Evolutionary conservation across 768 basidiomycete species (phyloP).

Genomic region (Kwoniella dejecticola): DNA sequence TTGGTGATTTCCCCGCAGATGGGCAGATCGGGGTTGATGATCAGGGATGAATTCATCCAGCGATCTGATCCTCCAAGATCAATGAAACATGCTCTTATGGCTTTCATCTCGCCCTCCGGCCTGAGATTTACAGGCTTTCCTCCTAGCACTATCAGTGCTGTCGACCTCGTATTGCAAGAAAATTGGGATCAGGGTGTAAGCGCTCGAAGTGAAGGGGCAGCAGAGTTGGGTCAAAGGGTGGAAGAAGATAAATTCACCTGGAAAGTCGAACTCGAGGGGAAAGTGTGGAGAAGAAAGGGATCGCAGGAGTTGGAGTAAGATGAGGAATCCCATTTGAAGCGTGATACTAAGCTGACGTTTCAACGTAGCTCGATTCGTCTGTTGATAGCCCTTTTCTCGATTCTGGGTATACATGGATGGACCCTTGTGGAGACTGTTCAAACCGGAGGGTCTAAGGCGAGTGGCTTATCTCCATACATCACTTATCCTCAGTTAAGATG

Average conservation of each 20-base stretch:
- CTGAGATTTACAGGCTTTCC: constrained; percentile 42
- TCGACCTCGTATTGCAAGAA: constrained; percentile 25
- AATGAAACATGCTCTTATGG: constrained; percentile 33
- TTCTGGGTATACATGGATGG: constrained; percentile 43
- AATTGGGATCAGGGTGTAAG: constrained; percentile 28
- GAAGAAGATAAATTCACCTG: constrained; percentile 25
- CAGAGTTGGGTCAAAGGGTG: constrained; percentile 4
- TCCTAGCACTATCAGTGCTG: constrained; percentile 19
- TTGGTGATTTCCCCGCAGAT: constrained; percentile 41
- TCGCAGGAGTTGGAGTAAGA: constrained; percentile 45
- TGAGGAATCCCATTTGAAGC: background rate
- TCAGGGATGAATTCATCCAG: constrained; percentile 41
- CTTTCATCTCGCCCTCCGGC: constrained; percentile 15
- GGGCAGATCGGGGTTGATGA: constrained; percentile 25
- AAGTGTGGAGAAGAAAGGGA: constrained; percentile 43
- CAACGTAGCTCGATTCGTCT: constrained; percentile 37
- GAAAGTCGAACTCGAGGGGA: constrained; percentile 36
- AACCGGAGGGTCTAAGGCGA: constrained; percentile 36
- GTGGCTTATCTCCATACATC: constrained; percentile 1
- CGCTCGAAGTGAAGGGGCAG: constrained; percentile 20
- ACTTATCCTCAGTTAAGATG: background rate
- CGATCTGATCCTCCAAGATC: constrained; percentile 1
- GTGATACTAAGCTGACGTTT: background rate
- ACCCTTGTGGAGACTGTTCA: constrained; percentile 29
- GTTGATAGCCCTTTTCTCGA: constrained; percentile 33